Conservation (phyloP, 306 rosid species). For the Begonia loranthoides region DNA sequence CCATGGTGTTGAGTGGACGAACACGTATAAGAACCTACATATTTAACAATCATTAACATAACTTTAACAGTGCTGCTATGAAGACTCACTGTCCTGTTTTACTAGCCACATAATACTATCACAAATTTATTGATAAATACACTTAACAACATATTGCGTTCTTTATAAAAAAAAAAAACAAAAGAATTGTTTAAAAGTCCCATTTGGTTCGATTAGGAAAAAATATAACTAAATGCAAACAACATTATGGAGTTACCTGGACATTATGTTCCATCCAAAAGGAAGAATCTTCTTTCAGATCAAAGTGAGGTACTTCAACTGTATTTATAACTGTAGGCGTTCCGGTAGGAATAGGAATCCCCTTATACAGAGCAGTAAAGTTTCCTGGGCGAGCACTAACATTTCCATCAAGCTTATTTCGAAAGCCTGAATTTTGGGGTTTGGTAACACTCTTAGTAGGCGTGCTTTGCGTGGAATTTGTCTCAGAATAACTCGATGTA, state of each 20-base stretch:
- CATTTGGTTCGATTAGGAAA: neutral
- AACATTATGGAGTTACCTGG: slow-evolving; percentile 42
- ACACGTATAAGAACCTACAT: slow-evolving; percentile 74
- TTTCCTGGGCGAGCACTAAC: slow-evolving; percentile 41
- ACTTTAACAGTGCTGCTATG: slow-evolving; percentile 2
- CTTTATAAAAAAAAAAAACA: neutral
- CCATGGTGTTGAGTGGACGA: slow-evolving; percentile 93
- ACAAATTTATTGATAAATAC: neutral
- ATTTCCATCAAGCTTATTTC: slow-evolving; percentile 60
- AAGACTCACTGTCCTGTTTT: too few relatives aligned
- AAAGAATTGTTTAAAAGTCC: neutral
- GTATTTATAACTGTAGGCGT: slow-evolving; percentile 46
- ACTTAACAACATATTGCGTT: neutral
- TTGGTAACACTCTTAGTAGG: slow-evolving; percentile 73
- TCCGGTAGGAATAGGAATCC: slow-evolving; percentile 35
- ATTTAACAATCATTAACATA: slow-evolving; percentile 11
- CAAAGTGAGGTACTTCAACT: slow-evolving; percentile 93
- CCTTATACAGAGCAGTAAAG: slow-evolving; percentile 58
- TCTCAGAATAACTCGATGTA: slow-evolving; percentile 39
- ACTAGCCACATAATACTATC: neutral
- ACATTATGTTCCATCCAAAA: slow-evolving; percentile 96
- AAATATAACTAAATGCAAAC: neutral
- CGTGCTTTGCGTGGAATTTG: slow-evolving; percentile 68
- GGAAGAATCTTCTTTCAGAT: slow-evolving; percentile 83
- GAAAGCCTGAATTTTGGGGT: slow-evolving; percentile 45